Evolutionary conservation across 1,139 yeast genomes (phyloP).

Genomic region (Kurtzmaniella quercitrusa): DNA sequence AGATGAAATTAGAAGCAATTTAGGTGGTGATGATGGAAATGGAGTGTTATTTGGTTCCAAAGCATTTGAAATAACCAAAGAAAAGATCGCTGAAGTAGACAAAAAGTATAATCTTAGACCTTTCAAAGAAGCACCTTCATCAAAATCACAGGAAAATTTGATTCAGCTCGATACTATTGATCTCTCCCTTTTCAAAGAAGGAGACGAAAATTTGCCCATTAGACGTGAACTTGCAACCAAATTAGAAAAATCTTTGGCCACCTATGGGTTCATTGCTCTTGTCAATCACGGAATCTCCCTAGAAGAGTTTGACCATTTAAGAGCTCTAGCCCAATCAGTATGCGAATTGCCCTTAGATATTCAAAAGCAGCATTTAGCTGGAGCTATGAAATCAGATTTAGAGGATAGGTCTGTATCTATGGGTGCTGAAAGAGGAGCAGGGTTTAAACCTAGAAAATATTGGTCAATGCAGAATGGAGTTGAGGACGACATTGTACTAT

Average conservation of each 20-base stretch:
- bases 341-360: constrained; percentile 20
- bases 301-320: constrained; percentile 15
- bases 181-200: constrained; percentile 15
- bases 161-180: constrained; percentile 18
- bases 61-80: constrained; percentile 2
- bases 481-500: constrained; percentile 24
- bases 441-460: constrained; percentile 27
- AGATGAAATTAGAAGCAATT: no score
- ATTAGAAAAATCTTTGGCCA: constrained; percentile 18
- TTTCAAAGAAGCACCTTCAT: constrained; percentile 16
- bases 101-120: constrained; percentile 19
- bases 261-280: constrained; percentile 19
- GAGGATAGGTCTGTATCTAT: constrained; percentile 26
- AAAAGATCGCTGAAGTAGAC: constrained; percentile 11
- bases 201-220: constrained; percentile 11
- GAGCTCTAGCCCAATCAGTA: constrained; percentile 19
- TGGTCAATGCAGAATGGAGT: constrained; percentile 31
- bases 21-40: neutral
- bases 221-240: constrained; percentile 15
- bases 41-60: neutral
- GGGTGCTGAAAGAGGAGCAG: constrained; percentile 28
- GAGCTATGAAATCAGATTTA: constrained; percentile 26
- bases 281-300: constrained; percentile 18
- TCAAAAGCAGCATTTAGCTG: constrained; percentile 19
- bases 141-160: constrained; percentile 8